Conservation (phyloP, 345 rosid genomes). For the Acer saccharum region DNA sequence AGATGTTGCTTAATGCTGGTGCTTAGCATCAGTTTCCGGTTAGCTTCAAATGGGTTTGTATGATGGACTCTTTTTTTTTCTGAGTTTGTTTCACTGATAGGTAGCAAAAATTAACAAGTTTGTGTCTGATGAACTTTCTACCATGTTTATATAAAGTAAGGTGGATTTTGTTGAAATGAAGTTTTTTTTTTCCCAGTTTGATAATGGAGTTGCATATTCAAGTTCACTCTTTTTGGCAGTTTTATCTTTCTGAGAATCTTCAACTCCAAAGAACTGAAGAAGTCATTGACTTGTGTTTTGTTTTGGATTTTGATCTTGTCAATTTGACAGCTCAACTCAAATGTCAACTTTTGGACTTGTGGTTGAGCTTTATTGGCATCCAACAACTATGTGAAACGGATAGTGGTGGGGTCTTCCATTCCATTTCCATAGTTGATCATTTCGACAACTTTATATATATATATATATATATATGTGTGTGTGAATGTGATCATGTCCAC, state of each 20-base stretch:
- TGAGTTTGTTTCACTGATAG: constrained; percentile 12
- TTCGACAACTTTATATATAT: not conserved
- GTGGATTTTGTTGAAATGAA: constrained; percentile 19
- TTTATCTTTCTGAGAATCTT: not conserved
- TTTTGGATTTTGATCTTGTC: not conserved
- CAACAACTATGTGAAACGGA: not conserved
- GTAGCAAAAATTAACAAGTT: constrained; percentile 7
- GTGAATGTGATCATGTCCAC: not conserved
- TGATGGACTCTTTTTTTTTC: not conserved
- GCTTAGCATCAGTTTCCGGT: not conserved
- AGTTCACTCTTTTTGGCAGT: not conserved
- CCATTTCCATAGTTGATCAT: not conserved
- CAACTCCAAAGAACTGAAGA: not conserved
- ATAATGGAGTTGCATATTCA: not conserved
- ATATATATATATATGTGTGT: too few species aligned
- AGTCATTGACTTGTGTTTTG: not conserved
- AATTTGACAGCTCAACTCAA: not conserved
- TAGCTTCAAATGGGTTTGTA: constrained; percentile 13
- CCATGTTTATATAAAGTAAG: constrained; percentile 26
- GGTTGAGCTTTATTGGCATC: not conserved
- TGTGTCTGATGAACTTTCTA: constrained; percentile 19
- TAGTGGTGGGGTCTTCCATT: not conserved
- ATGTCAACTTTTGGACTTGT: not conserved
- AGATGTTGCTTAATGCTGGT: constrained; percentile 5
- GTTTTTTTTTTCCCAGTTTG: constrained; percentile 21